Percentiles rank a stretch among this genome's conserved stretches.
Evolutionary conservation across 1,284 basidiomycete species (phyloP).

Genomic region (Fomitopsis schrenkii): DNA sequence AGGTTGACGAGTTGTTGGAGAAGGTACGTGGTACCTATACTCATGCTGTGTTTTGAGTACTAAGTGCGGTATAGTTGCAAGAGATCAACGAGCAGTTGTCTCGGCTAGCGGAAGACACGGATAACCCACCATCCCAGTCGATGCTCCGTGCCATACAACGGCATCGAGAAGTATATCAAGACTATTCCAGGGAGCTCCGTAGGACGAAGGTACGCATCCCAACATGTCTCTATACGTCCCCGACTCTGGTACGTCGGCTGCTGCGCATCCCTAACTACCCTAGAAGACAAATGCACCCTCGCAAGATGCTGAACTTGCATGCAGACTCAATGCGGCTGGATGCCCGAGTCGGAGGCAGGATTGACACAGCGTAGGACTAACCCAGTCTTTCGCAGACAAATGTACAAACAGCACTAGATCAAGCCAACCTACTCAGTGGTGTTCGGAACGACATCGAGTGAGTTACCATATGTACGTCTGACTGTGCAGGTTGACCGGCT

Average conservation of each 20-base stretch:
- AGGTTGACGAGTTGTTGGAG: constrained; percentile 83
- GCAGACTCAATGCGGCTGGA: no score
- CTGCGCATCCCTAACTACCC: neutral
- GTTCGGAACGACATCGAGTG: constrained; percentile 95
- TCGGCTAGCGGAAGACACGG: constrained; percentile 62
- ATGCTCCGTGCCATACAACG: constrained; percentile 89
- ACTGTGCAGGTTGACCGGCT: neutral
- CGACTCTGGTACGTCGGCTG: neutral
- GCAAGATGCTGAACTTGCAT: no score
- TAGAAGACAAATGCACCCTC: no score
- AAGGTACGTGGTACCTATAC: constrained; percentile 54
- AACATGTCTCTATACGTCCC: neutral
- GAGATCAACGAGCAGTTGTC: constrained; percentile 80
- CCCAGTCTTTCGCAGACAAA: constrained; percentile 47
- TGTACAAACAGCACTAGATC: constrained; percentile 81
- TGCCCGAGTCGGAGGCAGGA: no score
- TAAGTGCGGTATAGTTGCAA: constrained; percentile 51
- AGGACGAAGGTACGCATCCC: constrained; percentile 69
- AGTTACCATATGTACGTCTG: constrained; percentile 10
- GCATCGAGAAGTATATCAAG: constrained; percentile 87
- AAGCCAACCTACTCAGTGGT: constrained; percentile 85
- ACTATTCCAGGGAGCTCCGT: constrained; percentile 80
- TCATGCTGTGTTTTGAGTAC: neutral
- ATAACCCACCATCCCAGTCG: constrained; percentile 75
- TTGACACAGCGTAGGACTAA: neutral